A percentile compares a stretch with the other conserved stretches of the same genome.
These are phyloP conservation scores for Zymoseptoria tritici DNA, from an alignment of 2,329 filamentous ascomycete genomes.

Conservation along the genomic window DNA sequence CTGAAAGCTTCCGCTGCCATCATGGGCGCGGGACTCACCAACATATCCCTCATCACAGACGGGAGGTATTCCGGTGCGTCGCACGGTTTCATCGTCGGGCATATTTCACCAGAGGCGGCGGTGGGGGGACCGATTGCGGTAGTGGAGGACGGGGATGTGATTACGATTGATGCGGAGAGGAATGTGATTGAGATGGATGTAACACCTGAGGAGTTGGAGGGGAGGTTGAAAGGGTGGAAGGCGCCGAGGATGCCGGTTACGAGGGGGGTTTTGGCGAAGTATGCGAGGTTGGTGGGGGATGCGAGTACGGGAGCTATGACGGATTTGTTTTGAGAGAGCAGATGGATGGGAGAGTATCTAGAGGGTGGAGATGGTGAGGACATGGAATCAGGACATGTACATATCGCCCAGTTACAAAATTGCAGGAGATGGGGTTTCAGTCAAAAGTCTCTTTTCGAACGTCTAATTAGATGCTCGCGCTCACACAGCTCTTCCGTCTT, in stretches of 20 bases:
- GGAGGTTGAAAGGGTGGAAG: slow-evolving; percentile 60
- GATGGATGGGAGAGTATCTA: too few relatives aligned
- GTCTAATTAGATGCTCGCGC: too few relatives aligned
- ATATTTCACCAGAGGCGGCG: slow-evolving; percentile 85
- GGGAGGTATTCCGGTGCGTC: slow-evolving; percentile 81
- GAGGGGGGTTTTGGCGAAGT: slow-evolving; percentile 82
- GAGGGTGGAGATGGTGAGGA: too few relatives aligned
- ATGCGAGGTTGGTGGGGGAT: slow-evolving; percentile 79
- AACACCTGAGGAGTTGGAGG: slow-evolving; percentile 64
- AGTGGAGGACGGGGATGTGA: slow-evolving; percentile 68
- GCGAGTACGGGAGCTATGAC: slow-evolving; percentile 88
- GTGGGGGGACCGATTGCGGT: slow-evolving; percentile 82
- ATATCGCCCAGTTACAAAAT: too few relatives aligned
- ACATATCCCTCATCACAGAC: slow-evolving; percentile 87
- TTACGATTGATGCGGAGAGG: slow-evolving; percentile 77
- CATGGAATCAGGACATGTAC: too few relatives aligned
- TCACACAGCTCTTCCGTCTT: too few relatives aligned
- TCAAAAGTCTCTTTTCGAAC: too few relatives aligned
- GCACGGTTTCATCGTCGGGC: slow-evolving; percentile 90
- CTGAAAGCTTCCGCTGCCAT: slow-evolving; percentile 81
- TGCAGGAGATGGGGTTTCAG: too few relatives aligned
- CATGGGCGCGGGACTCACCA: slow-evolving; percentile 82
- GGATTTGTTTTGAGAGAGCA: slow-evolving; percentile 51
- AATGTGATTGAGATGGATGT: slow-evolving; percentile 69
- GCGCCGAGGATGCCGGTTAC: slow-evolving; percentile 65